Conservation (phyloP, 306 rosid genomes). For the Vigna angularis region DNA sequence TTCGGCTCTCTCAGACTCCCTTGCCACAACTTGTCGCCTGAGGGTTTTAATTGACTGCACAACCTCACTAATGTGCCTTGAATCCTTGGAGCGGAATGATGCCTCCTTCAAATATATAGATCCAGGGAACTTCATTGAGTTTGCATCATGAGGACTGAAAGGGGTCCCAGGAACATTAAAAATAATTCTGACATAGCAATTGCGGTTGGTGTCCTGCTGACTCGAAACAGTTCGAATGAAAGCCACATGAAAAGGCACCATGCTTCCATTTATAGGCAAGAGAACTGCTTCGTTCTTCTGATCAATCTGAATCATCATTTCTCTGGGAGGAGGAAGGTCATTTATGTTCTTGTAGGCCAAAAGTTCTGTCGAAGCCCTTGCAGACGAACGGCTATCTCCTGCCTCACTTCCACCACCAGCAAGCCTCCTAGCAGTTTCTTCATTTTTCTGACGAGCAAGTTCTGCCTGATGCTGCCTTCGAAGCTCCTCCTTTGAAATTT, state of each 20-base stretch:
- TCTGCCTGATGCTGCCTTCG: slow-evolving; percentile 99
- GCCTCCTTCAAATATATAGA: slow-evolving; percentile 91
- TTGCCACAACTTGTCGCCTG: slow-evolving; percentile 78
- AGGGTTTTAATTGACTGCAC: slow-evolving; percentile 89
- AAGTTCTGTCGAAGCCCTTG: slow-evolving; percentile 65
- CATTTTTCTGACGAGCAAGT: slow-evolving; percentile 96
- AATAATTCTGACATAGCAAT: slow-evolving; percentile 70
- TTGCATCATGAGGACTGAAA: slow-evolving; percentile 83
- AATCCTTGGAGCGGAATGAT: slow-evolving; percentile 92
- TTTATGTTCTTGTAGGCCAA: slow-evolving; percentile 86
- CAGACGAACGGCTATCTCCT: slow-evolving; percentile 68
- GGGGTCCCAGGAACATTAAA: slow-evolving; percentile 93
- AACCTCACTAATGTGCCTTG: slow-evolving; percentile 85
- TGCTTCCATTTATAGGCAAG: slow-evolving; percentile 89
- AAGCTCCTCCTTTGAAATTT: slow-evolving; percentile 88
- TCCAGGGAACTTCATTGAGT: slow-evolving; percentile 71
- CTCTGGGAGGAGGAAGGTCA: slow-evolving; percentile 79
- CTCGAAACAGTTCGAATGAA: slow-evolving; percentile 81
- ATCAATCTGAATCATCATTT: slow-evolving; percentile 91
- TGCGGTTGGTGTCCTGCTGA: slow-evolving; percentile 71
- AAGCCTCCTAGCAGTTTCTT: slow-evolving; percentile 96
- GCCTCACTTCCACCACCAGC: slow-evolving; percentile 76
- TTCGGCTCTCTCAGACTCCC: slow-evolving; percentile 99
- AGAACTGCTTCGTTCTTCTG: slow-evolving; percentile 89
- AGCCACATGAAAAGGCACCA: slow-evolving; percentile 95